Evolutionary conservation across 306 rosid genomes (phyloP), one percentile per base, ranked within the genome.

Genomic region (Castanospermum australe): DNA sequence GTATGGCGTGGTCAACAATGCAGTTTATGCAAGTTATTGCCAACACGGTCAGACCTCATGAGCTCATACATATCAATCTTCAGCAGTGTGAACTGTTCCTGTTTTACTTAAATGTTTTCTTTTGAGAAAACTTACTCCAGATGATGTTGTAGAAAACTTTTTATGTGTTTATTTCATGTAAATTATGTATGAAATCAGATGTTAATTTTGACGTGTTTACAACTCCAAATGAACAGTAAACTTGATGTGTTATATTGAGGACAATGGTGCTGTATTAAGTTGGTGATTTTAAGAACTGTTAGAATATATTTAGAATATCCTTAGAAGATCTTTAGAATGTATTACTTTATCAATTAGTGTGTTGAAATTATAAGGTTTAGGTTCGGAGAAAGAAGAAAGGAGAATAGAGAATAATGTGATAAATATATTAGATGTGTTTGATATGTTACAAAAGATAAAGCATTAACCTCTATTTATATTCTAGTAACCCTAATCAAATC

Each of bases 1-100:
- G 68, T 95, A 73, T 59, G 99, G 99, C 21, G 99, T 91, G 17
- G 96, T 95, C 66, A 95, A 95, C 87, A 91, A 92, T 92, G 88
- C 98, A 33, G 85, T 92, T 63, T 95, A 89, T 88, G 92, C 99
- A 71, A 90, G 96, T 83, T 95, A 92, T 82, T 95, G 99, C 61
- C 98, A 94, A 74, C 97, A 89, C 33, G 91, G 99, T 94, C 67
- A 88, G 92, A 42, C 66, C 56, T 56, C 79, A 18, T 65, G 56
- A 71, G 28, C 74, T 80, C 17, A 8, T 81, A 62, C 38, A 2
- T 67, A 8, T 44, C 32, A 20, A 9, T 25, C 55, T 33, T 66
- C 55, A 51, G 45, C 39, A 60, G 15, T 32, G 5, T 30, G 54
- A 71, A 78, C 61, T 45, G 24, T 54, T 60, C 25, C 55, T n/a